Conservation (phyloP, 371 early-diverging fungal genomes). For the Mortierella sp. region DNA sequence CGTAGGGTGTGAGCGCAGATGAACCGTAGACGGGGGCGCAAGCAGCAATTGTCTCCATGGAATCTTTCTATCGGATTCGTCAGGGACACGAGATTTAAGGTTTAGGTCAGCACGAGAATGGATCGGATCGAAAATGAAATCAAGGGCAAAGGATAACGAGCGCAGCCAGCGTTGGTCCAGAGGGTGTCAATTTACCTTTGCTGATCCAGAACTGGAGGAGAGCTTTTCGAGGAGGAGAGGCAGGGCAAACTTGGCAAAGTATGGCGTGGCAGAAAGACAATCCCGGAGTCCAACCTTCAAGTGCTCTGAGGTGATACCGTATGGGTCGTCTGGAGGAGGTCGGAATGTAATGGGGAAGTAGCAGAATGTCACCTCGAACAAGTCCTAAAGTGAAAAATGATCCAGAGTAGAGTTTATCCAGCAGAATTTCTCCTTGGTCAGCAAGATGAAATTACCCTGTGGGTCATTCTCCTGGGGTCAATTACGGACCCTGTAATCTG, state of each 20-base stretch:
- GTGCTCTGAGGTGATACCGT: conserved; percentile 93
- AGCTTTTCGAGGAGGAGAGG: conserved; percentile 93
- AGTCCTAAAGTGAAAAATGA: conserved; percentile 61
- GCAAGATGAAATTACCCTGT: not conserved
- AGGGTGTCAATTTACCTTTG: conserved; percentile 73
- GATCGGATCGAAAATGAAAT: conserved; percentile 18
- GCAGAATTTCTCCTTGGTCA: not conserved
- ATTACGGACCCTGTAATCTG: too few species aligned
- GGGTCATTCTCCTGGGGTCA: not conserved
- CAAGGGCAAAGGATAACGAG: not conserved
- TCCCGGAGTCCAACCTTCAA: conserved; percentile 80
- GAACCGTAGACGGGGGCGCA: conserved; percentile 86
- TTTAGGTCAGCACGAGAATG: conserved; percentile 18
- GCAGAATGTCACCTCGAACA: conserved; percentile 96
- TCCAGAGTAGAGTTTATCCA: not conserved
- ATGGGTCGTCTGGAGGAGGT: conserved; percentile 94
- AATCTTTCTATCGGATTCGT: conserved; percentile 75
- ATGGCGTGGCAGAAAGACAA: conserved; percentile 78
- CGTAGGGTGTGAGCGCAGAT: conserved; percentile 67
- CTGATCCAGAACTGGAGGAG: conserved; percentile 85
- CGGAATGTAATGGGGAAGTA: conserved; percentile 99
- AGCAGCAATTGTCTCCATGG: conserved; percentile 86
- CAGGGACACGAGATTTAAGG: conserved; percentile 20
- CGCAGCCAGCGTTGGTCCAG: not conserved
- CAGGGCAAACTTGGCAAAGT: conserved; percentile 84